Conservation (phyloP, 148 eudicot species). For the Camellia lanceoleosa region DNA sequence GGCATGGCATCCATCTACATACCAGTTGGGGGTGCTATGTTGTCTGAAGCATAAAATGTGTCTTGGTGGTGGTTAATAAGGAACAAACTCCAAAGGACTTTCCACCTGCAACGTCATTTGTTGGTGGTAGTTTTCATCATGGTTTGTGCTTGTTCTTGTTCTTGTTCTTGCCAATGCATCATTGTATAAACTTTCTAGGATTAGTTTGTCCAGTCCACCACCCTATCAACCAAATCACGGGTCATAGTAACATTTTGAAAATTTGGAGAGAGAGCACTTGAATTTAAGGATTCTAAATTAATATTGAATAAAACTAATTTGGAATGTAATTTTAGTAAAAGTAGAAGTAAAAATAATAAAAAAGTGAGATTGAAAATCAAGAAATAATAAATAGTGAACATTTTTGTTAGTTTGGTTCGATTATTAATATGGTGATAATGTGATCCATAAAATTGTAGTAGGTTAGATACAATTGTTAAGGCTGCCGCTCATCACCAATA, state of each 20-base stretch:
- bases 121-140: neutral
- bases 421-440: no score
- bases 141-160: neutral
- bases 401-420: no score
- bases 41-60: constrained; percentile 2
- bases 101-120: neutral
- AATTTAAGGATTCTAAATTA: no score
- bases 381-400: no score
- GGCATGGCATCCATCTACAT: constrained; percentile 10
- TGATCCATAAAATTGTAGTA: no score
- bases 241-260: no score
- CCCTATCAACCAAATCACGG: neutral
- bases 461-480: no score
- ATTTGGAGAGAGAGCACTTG: neutral
- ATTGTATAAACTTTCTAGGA: neutral
- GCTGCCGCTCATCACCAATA: no score
- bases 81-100: constrained; percentile 15
- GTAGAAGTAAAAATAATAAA: no score
- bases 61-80: neutral
- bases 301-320: no score
- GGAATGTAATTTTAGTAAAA: no score
- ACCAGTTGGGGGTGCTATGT: neutral
- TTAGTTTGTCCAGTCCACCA: neutral
- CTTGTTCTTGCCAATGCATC: constrained; percentile 10
- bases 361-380: no score